These are phyloP conservation scores for Garcia nutans DNA, from an alignment of 345 rosid genomes.

Conservation along the genomic window DNA sequence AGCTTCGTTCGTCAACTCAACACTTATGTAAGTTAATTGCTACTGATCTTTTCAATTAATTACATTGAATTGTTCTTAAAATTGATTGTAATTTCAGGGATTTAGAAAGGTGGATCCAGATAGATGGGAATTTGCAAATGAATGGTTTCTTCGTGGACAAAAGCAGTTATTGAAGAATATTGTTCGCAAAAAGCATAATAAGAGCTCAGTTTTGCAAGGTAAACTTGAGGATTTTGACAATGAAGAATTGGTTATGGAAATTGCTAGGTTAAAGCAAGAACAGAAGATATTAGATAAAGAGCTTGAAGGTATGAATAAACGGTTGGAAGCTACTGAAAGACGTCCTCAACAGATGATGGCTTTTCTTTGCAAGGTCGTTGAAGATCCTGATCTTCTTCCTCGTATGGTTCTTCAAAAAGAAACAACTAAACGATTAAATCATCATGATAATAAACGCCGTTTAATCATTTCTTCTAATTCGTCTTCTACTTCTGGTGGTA, in stretches of 20 bases:
- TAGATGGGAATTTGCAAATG: conserved; percentile 35
- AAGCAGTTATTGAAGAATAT: conserved; percentile 27
- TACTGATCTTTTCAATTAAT: no score
- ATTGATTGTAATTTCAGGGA: conserved; percentile 12
- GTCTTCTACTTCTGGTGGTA: conserved; percentile 35
- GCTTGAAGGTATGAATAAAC: conserved; percentile 60
- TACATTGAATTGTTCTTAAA: not conserved
- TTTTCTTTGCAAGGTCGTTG: conserved; percentile 67
- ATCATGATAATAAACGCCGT: conserved; percentile 50
- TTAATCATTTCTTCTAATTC: conserved; percentile 34
- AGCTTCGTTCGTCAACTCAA: conserved; percentile 35
- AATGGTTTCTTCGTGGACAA: conserved; percentile 31
- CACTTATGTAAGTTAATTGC: conserved; percentile 26
- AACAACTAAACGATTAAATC: conserved; percentile 21
- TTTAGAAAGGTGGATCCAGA: conserved; percentile 36
- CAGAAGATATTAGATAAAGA: conserved; percentile 60
- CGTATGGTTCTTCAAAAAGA: conserved; percentile 66
- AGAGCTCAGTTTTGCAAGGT: conserved; percentile 16
- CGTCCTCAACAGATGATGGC: conserved; percentile 95
- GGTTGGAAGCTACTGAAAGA: conserved; percentile 77
- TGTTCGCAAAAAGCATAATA: conserved; percentile 20
- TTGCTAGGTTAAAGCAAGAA: conserved; percentile 69
- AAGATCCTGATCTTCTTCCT: conserved; percentile 77
- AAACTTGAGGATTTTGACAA: conserved; percentile 49
- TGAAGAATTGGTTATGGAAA: conserved; percentile 64